Evolutionary conservation across 148 eudicot species (phyloP).

Genomic region (Cornus suecica): DNA sequence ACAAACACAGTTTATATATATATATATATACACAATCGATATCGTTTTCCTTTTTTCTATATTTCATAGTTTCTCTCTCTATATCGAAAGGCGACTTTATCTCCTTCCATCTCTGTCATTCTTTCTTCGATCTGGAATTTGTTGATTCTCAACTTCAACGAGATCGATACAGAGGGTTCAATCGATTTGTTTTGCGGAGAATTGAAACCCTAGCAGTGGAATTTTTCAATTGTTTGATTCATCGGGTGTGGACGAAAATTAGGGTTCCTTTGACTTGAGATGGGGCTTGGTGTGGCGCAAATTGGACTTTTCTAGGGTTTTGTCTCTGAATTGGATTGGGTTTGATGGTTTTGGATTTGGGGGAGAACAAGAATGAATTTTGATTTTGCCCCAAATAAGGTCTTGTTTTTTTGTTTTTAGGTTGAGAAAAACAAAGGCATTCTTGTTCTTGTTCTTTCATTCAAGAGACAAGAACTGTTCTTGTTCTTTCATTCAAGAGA

Average conservation of each 20-base stretch:
- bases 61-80: not conserved
- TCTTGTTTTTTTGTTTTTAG: too few species aligned
- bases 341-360: too few species aligned
- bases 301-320: constrained; percentile 1
- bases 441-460: too few species aligned
- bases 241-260: not conserved
- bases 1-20: too few species aligned
- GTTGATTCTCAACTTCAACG: not conserved
- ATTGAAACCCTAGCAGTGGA: not conserved
- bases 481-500: too few species aligned
- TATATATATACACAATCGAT: too few species aligned
- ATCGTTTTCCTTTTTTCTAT: not conserved
- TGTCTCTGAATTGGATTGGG: not conserved
- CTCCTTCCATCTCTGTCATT: not conserved
- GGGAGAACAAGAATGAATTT: too few species aligned
- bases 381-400: too few species aligned
- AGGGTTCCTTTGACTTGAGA: constrained; percentile 15
- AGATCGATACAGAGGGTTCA: not conserved
- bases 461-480: too few species aligned
- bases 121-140: constrained; percentile 13
- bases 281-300: constrained; percentile 3
- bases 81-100: constrained; percentile 17
- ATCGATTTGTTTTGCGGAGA: not conserved
- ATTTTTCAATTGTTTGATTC: constrained; percentile 6
- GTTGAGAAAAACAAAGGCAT: too few species aligned